A percentile compares a stretch with the other conserved stretches of the same genome.
phyloP scores from a whole-genome alignment of 495 filamentous ascomycete species.

The Thozetella sp. region DNA sequence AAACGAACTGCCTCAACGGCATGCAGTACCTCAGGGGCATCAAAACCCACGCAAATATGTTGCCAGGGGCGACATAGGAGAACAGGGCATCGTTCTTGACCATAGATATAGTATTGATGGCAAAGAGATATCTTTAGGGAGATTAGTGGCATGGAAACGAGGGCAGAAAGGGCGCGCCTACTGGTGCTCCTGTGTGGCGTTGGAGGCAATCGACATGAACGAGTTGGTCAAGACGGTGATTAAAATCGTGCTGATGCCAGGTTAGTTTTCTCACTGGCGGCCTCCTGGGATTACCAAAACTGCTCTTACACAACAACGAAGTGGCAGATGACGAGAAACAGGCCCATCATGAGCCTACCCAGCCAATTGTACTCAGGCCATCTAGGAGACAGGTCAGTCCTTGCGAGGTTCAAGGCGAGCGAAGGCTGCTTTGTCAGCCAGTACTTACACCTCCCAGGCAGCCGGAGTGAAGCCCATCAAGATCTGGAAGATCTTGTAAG shows the following conservation, averaged over 20 bases:
- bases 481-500: constrained; percentile 89
- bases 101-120: constrained; percentile 93
- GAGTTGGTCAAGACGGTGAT: constrained; percentile 93
- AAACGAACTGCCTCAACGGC: constrained; percentile 77
- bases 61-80: constrained; percentile 86
- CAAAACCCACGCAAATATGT: constrained; percentile 84
- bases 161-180: constrained; percentile 17
- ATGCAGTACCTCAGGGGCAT: constrained; percentile 78
- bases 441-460: constrained; percentile 51
- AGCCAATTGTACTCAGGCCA: constrained; percentile 81
- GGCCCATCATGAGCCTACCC: constrained; percentile 70
- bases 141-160: constrained; percentile 4
- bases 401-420: neutral
- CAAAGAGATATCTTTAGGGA: constrained; percentile 69
- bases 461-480: constrained; percentile 75
- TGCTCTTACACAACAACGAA: constrained; percentile 77
- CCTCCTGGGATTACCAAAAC: no score
- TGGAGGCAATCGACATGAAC: constrained; percentile 91
- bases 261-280: constrained; percentile 10
- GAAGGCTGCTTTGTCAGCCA: neutral
- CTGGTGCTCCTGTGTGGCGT: constrained; percentile 90
- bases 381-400: constrained; percentile 39
- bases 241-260: constrained; percentile 64
- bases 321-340: constrained; percentile 92
- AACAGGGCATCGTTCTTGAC: constrained; percentile 94